Evolutionary conservation across 164 flowering plant genomes (phyloP).

Genomic region (Chloranthus sessilifolius): DNA sequence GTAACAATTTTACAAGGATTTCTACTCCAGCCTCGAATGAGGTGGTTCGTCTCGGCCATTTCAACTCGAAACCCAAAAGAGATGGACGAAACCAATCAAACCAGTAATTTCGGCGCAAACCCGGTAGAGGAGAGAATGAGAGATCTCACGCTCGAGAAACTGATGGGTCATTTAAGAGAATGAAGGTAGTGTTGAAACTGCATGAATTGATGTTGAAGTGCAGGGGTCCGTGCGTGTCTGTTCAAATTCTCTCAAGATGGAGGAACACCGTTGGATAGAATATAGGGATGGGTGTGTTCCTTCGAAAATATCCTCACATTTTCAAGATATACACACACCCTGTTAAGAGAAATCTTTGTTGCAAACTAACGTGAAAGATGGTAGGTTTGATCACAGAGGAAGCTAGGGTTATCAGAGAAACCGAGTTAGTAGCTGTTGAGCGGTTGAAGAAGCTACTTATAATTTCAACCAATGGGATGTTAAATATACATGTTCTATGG

Average conservation of each 20-base stretch:
- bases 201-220: constrained; percentile 40
- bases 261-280: constrained; percentile 50
- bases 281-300: constrained; percentile 37
- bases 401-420: constrained; percentile 27
- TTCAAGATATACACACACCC: constrained; percentile 71
- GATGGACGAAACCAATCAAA: constrained; percentile 74
- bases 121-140: constrained; percentile 67
- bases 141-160: constrained; percentile 59
- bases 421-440: constrained; percentile 36
- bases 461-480: constrained; percentile 56
- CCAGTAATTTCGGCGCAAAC: constrained; percentile 65
- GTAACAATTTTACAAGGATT: constrained; percentile 9
- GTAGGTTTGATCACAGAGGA: constrained; percentile 47
- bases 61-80: constrained; percentile 41
- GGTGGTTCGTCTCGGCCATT: constrained; percentile 44
- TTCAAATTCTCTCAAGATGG: constrained; percentile 73
- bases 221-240: constrained; percentile 54
- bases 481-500: constrained; percentile 70
- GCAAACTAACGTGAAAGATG: constrained; percentile 41
- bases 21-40: constrained; percentile 15
- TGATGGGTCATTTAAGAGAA: constrained; percentile 34
- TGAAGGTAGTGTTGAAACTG: constrained; percentile 44
- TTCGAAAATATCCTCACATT: constrained; percentile 70
- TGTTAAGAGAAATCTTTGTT: constrained; percentile 47
- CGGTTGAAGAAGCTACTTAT: constrained; percentile 62